These are phyloP conservation scores for Talaromyces sp. DNA, from an alignment of 2,329 filamentous ascomycete species.

Conservation along the genomic window DNA sequence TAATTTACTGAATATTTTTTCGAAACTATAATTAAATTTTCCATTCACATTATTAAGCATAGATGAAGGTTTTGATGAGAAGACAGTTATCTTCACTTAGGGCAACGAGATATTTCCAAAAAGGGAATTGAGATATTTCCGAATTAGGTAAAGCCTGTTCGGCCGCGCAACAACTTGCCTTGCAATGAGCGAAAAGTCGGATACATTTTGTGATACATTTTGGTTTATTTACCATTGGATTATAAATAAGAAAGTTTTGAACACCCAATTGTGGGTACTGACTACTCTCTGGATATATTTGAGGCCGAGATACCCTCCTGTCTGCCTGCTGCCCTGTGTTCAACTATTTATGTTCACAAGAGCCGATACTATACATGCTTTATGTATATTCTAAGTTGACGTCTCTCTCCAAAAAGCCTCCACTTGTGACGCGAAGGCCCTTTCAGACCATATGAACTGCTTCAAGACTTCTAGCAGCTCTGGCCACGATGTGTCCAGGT, in stretches of 20 bases:
- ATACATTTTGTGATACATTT: neutral
- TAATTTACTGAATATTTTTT: neutral
- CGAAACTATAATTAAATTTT: neutral
- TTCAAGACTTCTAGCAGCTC: constrained; percentile 31
- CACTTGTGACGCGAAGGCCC: constrained; percentile 32
- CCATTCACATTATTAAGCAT: neutral
- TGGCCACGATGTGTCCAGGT: constrained; percentile 31
- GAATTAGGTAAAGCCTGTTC: neutral
- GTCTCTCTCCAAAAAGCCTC: constrained; percentile 32
- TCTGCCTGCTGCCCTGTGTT: neutral
- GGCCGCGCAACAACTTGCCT: neutral
- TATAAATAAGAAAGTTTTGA: neutral
- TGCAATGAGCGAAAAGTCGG: neutral
- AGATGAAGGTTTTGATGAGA: neutral
- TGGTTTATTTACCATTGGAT: neutral
- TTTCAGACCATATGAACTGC: constrained; percentile 43
- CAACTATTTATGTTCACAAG: neutral
- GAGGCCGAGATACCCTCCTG: neutral
- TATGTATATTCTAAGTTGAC: neutral
- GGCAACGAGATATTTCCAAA: constrained; percentile 4
- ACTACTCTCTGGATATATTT: neutral
- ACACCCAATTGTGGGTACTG: neutral
- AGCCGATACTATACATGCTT: neutral
- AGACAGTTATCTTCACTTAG: neutral
- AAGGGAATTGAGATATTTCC: constrained; percentile 3